Evolutionary conservation across 139 green algal species (phyloP), one percentile per base, ranked within the genome.

Genomic region (Prasinococcaceae sp.): DNA sequence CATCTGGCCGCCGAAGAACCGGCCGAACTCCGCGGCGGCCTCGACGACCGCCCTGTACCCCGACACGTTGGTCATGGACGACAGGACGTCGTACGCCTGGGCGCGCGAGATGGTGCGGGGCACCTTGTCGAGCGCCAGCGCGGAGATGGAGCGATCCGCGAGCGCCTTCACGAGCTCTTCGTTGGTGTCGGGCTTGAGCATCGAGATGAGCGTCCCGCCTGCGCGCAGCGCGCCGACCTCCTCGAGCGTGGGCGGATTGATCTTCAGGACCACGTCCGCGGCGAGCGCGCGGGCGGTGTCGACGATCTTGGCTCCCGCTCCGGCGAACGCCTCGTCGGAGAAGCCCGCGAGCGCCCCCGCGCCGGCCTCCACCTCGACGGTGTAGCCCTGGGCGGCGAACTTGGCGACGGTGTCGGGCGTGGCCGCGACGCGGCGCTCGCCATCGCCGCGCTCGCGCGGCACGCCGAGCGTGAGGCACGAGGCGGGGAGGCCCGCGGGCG

Each of bases 1-100:
- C 63, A 94, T 93, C 77, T 93, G 80, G 20, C 82, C 82, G 2
- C 73, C 80, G 62, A 93, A 85, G 73, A 44, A 59, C 6, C 30
- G 4, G 3, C 12, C 6, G 38, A 65, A 56, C 16, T 62, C 17
- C 23, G 19, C 9, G 30, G 46, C 20, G 20, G 52, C 39, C 36
- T 42, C 22, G 10, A 63, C 29, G 47, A 57, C 41, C 36, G 42
- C 52, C 30, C 20, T 20, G 28, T 50, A 62, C 22, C 45, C 55
- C 30, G 38, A 36, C 23, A 63, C 60, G 45, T 35, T 42, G n/a
- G 46, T 19, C 63, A 59, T 64, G 35, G 55, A 67, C 25, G n/a
- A 45, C 10, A 50, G 47, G 4, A 44, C 17, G 2, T 47, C 30
- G 26, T 55, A 56, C 27, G 36, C 28, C 17, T 63, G 48, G 3